Conservation (phyloP, 2,329 filamentous ascomycete genomes). For the Dactylellina parvicollis region DNA sequence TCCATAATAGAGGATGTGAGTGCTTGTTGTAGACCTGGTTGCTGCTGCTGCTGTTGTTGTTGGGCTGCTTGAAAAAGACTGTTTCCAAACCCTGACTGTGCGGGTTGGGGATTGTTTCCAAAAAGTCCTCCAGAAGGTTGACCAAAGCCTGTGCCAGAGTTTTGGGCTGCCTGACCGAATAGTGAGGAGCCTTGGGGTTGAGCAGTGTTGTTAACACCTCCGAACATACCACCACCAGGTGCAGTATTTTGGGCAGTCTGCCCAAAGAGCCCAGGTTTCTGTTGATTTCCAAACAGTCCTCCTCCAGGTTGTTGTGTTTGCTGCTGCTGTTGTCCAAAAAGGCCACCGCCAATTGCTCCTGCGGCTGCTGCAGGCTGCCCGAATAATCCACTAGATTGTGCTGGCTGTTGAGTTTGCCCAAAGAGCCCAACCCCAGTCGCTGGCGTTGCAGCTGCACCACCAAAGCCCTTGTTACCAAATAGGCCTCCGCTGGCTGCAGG, state of each 20-base stretch:
- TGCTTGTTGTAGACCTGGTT: slow-evolving; percentile 66
- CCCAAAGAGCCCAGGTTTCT: slow-evolving; percentile 62
- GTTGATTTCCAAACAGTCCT: slow-evolving; percentile 64
- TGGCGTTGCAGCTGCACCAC: slow-evolving; percentile 66
- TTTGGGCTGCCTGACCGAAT: slow-evolving; percentile 64
- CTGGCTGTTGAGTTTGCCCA: slow-evolving; percentile 62
- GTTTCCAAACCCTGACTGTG: slow-evolving; percentile 55
- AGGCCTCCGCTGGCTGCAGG: slow-evolving; percentile 60
- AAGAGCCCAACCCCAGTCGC: slow-evolving; percentile 51
- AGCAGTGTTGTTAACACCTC: slow-evolving; percentile 60
- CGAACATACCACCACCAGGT: slow-evolving; percentile 66
- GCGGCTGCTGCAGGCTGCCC: slow-evolving; percentile 61
- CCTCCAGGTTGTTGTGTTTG: slow-evolving; percentile 61
- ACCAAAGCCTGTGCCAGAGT: slow-evolving; percentile 31
- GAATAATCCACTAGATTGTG: slow-evolving; percentile 58
- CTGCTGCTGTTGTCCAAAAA: slow-evolving; percentile 59
- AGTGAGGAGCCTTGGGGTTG: slow-evolving; percentile 66
- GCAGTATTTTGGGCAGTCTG: slow-evolving; percentile 60
- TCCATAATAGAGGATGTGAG: slow-evolving; percentile 83
- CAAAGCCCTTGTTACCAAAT: slow-evolving; percentile 64
- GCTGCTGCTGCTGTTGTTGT: slow-evolving; percentile 65
- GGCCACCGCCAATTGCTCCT: slow-evolving; percentile 38
- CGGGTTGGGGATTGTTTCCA: slow-evolving; percentile 29
- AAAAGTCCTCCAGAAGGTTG: slow-evolving; percentile 39
- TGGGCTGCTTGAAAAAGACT: slow-evolving; percentile 67